These are phyloP conservation scores for Colletotrichum sp. DNA, from an alignment of 2,329 filamentous ascomycete genomes.

Conservation along the genomic window DNA sequence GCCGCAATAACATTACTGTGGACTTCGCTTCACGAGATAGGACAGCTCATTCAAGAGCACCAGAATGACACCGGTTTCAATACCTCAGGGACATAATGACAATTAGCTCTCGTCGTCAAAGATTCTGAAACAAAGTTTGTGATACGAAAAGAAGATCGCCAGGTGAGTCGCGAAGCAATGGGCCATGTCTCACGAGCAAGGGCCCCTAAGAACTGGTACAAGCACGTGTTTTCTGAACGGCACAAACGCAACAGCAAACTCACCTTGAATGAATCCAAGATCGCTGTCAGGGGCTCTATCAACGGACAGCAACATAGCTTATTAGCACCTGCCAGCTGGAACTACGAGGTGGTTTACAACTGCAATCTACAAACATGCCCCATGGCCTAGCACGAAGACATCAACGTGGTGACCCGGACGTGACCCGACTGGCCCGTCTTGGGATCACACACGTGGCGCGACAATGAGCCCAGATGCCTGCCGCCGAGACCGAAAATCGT, in stretches of 20 bases:
- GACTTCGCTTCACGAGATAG: neutral
- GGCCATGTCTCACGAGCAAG: neutral
- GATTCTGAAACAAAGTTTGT: neutral
- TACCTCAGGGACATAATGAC: rapidly evolving
- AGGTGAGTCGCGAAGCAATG: neutral
- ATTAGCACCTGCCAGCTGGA: too few species aligned
- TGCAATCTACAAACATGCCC: neutral
- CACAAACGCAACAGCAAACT: neutral
- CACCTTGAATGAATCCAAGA: neutral
- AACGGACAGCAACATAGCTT: neutral
- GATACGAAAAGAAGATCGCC: neutral
- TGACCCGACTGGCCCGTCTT: neutral
- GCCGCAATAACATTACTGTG: neutral
- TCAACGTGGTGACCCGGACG: neutral
- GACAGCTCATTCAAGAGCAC: neutral
- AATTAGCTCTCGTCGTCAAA: neutral
- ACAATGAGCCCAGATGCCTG: neutral
- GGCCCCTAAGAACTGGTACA: neutral
- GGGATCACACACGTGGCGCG: neutral
- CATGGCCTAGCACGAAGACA: neutral
- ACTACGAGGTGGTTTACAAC: too few species aligned
- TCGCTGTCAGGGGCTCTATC: neutral
- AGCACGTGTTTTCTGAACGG: neutral
- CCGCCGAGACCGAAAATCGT: neutral
- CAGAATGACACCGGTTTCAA: neutral